These are phyloP conservation scores for Dioszegia aurantiaca DNA, from an alignment of 768 basidiomycete genomes.

Conservation along the genomic window DNA sequence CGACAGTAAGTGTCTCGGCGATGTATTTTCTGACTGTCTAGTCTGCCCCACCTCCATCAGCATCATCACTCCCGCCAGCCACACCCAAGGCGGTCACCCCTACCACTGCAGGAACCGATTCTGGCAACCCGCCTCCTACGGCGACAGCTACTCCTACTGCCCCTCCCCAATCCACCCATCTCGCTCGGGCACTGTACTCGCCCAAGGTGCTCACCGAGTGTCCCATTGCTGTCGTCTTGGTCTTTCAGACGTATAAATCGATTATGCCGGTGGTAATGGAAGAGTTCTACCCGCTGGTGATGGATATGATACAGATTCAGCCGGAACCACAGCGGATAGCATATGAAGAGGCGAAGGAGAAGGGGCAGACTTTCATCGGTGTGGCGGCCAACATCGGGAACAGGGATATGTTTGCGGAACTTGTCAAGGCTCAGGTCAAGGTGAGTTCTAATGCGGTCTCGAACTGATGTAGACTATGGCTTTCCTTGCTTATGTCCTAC, in stretches of 20 bases:
- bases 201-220: conserved; percentile 94
- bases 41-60: conserved; percentile 4
- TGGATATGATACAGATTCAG: conserved; percentile 73
- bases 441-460: conserved; percentile 54
- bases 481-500: conserved; percentile 83
- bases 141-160: conserved; percentile 17
- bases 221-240: conserved; percentile 83
- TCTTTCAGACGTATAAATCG: conserved; percentile 74
- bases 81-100: conserved; percentile 2
- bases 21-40: no score
- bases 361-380: conserved; percentile 77
- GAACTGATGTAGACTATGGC: conserved; percentile 68
- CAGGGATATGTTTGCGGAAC: conserved; percentile 69
- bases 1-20: not conserved
- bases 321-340: conserved; percentile 76
- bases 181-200: conserved; percentile 72
- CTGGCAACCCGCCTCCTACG: not conserved
- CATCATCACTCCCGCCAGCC: conserved; percentile 4
- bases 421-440: conserved; percentile 87
- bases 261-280: conserved; percentile 67
- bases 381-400: conserved; percentile 75
- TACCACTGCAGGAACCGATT: not conserved
- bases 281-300: conserved; percentile 70
- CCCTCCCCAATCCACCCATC: conserved; percentile 53
- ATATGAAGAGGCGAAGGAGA: conserved; percentile 73